A percentile compares a stretch with the other conserved stretches of the same genome.
phyloP scores from a whole-genome alignment of 2,329 filamentous ascomycete genomes.

The Chalara sp. region DNA sequence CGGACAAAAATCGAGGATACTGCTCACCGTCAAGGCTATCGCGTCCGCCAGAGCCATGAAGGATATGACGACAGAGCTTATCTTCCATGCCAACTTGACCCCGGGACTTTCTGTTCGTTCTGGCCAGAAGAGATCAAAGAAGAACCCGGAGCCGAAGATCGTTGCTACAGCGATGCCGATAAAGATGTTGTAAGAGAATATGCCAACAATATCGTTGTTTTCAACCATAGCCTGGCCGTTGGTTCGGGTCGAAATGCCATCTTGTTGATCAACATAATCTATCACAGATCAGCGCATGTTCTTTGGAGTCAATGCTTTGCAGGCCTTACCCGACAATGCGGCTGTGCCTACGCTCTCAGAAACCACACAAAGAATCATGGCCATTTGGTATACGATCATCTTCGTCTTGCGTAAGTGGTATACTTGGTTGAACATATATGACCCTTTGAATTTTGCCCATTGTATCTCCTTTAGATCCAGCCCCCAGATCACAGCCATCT shows the following conservation, averaged over 20 bases:
- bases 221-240: slow-evolving; percentile 34
- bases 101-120: slow-evolving; percentile 41
- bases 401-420: slow-evolving; percentile 50
- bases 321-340: slow-evolving; percentile 40
- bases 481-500: slow-evolving; percentile 47
- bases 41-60: slow-evolving; percentile 40
- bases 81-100: slow-evolving; percentile 47
- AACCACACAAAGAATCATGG: slow-evolving; percentile 50
- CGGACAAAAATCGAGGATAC: neutral
- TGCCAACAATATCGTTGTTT: slow-evolving; percentile 49
- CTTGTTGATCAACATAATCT: slow-evolving; percentile 50
- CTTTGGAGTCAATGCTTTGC: neutral
- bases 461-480: slow-evolving; percentile 49
- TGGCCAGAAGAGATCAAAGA: slow-evolving; percentile 57
- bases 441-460: slow-evolving; percentile 50
- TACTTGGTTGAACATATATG: slow-evolving; percentile 49
- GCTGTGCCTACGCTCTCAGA: slow-evolving; percentile 51
- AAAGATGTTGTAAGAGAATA: slow-evolving; percentile 51
- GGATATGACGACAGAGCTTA: slow-evolving; percentile 41
- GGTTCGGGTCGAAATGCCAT: slow-evolving; percentile 34
- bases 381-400: slow-evolving; percentile 53
- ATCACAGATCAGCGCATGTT: neutral
- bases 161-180: slow-evolving; percentile 49
- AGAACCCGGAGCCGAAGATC: slow-evolving; percentile 52
- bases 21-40: slow-evolving; percentile 37